Evolutionary conservation across 139 green algal genomes (phyloP), one percentile per base, ranked within the genome.

Genomic region (Coelastrella sp.): DNA sequence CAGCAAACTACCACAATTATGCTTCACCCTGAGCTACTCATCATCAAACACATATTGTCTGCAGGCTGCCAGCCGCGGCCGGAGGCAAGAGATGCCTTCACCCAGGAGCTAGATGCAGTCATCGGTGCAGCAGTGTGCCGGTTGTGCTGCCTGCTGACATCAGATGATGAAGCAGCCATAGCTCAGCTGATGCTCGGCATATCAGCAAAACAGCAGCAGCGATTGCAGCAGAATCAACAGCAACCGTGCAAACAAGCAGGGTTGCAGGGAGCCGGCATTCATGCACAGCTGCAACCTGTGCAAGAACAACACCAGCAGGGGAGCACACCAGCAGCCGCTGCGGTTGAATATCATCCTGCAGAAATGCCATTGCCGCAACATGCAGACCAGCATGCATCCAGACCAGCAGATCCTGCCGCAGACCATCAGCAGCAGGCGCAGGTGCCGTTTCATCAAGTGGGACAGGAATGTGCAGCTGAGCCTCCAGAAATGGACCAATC

Each of bases 71-170:
- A 90, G 59, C 73, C 27, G 8, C 24, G 72, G 24, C 85, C 85
- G 17, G 73, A 84, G 73, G 59, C 60, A 20, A 14, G 58, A 8
- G 85, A 84, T 84, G 85, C 85, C 22, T 49, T 19, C 59, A 90
- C 85, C 24, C 85, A 90, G 59, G 85, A 90, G 73, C 20, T 76
- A n/a, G 85, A 90, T 75, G 85, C 85, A 75, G 85, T 76, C 59
- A 74, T 84, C 49, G 85, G 85, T n/a, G 85, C 85, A 56, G 85
- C 59, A 19, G 27, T 90, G 58, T 90, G 85, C 85, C 70, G 59
- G 49, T 7, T 90, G 24, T 90, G 85, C 85, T 90, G 85, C 73
- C 17, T 90, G 73, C 85, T 90, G 49, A 20, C 84, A 6, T 88
- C 84, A 68, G 84, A 80, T 58, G 84, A 88, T 68, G 35, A 88